Evolutionary conservation across 2,329 filamentous ascomycete genomes (phyloP).

Genomic region (Colletotrichum sp.): DNA sequence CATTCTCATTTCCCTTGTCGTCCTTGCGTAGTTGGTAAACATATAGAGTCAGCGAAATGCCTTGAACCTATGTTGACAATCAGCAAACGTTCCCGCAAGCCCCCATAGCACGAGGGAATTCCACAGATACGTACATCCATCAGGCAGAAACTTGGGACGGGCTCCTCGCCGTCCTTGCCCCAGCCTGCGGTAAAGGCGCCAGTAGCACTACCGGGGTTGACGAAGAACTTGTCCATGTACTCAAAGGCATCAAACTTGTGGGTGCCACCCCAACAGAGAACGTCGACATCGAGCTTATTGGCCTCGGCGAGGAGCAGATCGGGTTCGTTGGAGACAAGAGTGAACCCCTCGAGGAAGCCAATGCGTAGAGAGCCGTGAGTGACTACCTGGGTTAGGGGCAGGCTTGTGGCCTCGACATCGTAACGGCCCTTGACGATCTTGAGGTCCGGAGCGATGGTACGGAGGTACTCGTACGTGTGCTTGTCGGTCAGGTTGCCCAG

Average conservation of each 20-base stretch:
- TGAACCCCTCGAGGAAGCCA: slow-evolving; percentile 73
- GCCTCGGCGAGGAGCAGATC: slow-evolving; percentile 72
- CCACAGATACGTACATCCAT: slow-evolving; percentile 81
- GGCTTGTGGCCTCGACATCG: slow-evolving; percentile 70
- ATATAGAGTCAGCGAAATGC: slow-evolving; percentile 93
- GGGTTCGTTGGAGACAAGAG: slow-evolving; percentile 69
- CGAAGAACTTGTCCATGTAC: slow-evolving; percentile 78
- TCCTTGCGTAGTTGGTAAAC: slow-evolving; percentile 88
- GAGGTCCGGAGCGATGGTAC: slow-evolving; percentile 74
- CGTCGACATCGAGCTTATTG: slow-evolving; percentile 71
- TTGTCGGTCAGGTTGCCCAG: slow-evolving; percentile 83
- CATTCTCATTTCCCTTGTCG: slow-evolving; percentile 76
- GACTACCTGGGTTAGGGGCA: slow-evolving; percentile 70
- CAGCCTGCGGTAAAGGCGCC: slow-evolving; percentile 66
- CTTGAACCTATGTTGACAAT: slow-evolving; percentile 74
- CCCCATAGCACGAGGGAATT: not conserved
- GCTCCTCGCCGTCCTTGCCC: slow-evolving; percentile 69
- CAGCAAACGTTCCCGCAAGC: slow-evolving; percentile 21
- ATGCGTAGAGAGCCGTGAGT: slow-evolving; percentile 70
- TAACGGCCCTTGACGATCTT: slow-evolving; percentile 73
- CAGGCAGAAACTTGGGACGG: slow-evolving; percentile 89
- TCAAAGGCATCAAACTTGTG: slow-evolving; percentile 74
- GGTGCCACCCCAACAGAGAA: slow-evolving; percentile 72
- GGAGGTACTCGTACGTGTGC: slow-evolving; percentile 80
- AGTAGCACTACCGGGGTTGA: slow-evolving; percentile 72